A percentile compares a stretch with the other conserved stretches of the same genome.
These are phyloP conservation scores for Clarkia xantiana DNA, from an alignment of 345 rosid species.

Conservation along the genomic window DNA sequence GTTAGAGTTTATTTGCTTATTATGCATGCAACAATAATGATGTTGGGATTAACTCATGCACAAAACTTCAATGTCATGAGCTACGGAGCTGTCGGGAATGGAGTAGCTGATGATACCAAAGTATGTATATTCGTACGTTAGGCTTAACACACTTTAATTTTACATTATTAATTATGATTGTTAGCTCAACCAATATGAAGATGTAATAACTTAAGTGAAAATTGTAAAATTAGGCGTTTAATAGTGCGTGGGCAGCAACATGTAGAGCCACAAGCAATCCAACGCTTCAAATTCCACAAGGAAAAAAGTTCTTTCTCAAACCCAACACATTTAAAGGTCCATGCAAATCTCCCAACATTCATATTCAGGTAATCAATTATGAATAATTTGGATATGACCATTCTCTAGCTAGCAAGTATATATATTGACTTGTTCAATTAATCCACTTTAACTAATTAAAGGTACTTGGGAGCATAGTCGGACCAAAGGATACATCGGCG, in stretches of 20 bases:
- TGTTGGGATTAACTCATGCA: not conserved
- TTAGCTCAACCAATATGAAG: no score
- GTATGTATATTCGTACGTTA: no score
- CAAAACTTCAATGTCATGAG: not conserved
- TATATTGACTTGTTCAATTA: no score
- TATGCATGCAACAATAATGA: no score
- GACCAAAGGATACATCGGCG: conserved; percentile 2
- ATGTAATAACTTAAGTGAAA: no score
- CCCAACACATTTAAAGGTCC: conserved; percentile 6
- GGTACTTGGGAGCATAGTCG: conserved; percentile 4
- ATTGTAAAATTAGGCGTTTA: no score
- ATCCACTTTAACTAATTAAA: no score
- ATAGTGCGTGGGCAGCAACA: conserved; percentile 3
- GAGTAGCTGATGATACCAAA: conserved; percentile 4
- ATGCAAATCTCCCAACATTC: not conserved
- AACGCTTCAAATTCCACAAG: not conserved
- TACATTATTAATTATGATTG: no score
- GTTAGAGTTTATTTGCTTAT: no score
- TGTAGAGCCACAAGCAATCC: conserved; percentile 2
- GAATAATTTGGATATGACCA: no score
- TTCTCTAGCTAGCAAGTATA: no score
- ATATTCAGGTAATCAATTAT: not conserved
- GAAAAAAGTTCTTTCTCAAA: not conserved
- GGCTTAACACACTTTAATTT: no score
- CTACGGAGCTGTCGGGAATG: conserved; percentile 4